A percentile compares a stretch with the other conserved stretches of the same genome.
Evolutionary conservation across 495 filamentous ascomycete genomes (phyloP).

Genomic region (Aspergillus sclerotiicarbonarius): DNA sequence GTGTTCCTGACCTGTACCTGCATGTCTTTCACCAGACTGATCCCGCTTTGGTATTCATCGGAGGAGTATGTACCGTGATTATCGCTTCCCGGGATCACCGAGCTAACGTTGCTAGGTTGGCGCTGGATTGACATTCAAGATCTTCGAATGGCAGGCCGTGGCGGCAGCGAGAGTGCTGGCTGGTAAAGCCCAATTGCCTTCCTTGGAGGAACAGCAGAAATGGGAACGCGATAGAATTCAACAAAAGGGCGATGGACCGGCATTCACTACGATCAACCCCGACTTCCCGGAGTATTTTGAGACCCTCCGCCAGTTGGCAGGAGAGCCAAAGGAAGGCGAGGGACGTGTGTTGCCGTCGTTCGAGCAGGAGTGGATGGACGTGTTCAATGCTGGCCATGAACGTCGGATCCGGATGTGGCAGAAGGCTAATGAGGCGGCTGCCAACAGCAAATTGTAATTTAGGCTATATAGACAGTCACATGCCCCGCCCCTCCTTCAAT

Average conservation of each 20-base stretch:
- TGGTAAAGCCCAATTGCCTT: constrained; percentile 47
- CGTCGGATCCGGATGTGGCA: constrained; percentile 51
- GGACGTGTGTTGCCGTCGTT: constrained; percentile 49
- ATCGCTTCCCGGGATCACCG: constrained; percentile 22
- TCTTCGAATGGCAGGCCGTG: constrained; percentile 63
- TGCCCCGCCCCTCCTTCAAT: background rate
- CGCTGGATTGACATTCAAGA: constrained; percentile 56
- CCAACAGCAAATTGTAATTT: background rate
- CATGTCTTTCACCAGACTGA: constrained; percentile 51
- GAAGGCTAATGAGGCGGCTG: constrained; percentile 20
- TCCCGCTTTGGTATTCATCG: constrained; percentile 37
- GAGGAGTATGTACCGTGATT: constrained; percentile 37
- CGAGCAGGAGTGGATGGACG: constrained; percentile 45
- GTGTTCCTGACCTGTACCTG: constrained; percentile 54
- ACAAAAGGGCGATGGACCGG: constrained; percentile 46
- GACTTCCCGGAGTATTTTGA: constrained; percentile 59
- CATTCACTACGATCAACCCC: constrained; percentile 49
- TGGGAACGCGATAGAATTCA: constrained; percentile 54
- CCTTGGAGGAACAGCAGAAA: constrained; percentile 37
- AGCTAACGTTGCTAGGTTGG: constrained; percentile 43
- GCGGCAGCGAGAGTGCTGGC: constrained; percentile 54
- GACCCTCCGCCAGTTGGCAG: constrained; percentile 42
- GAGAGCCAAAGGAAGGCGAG: constrained; percentile 34
- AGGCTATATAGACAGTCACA: background rate
- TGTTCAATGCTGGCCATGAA: constrained; percentile 49